Evolutionary conservation across 2,329 filamentous ascomycete genomes (phyloP).

Genomic region (Aspergillus pseudoglaucus): DNA sequence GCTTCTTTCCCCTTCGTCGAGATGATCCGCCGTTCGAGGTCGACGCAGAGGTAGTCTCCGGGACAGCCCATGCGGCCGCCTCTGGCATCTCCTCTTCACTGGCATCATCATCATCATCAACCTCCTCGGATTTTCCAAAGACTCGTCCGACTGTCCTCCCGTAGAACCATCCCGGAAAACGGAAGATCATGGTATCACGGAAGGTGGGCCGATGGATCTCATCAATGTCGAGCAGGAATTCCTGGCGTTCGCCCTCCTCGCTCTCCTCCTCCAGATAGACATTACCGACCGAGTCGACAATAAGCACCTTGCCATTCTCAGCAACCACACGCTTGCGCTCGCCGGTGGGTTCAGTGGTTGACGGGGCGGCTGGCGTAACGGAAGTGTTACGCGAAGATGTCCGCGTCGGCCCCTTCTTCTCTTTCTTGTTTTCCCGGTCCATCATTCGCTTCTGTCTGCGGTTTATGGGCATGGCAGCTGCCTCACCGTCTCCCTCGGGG

Average conservation of each 20-base stretch:
- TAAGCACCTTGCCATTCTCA: constrained; percentile 89
- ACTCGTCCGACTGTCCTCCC: constrained; percentile 34
- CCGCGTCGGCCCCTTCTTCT: constrained; percentile 44
- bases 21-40: constrained; percentile 13
- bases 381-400: constrained; percentile 17
- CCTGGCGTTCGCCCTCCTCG: constrained; percentile 73
- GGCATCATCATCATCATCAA: constrained; percentile 1
- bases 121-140: constrained; percentile 10
- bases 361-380: constrained; percentile 46
- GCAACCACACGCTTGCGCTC: constrained; percentile 81
- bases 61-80: constrained; percentile 10
- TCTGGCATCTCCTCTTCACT: constrained; percentile 15
- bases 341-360: constrained; percentile 52
- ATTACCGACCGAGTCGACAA: constrained; percentile 86
- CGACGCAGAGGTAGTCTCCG: constrained; percentile 20
- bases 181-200: constrained; percentile 73
- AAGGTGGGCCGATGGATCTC: constrained; percentile 73
- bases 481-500: constrained; percentile 42
- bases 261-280: constrained; percentile 92
- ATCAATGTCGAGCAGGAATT: constrained; percentile 82
- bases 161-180: constrained; percentile 70
- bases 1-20: constrained; percentile 24
- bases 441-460: constrained; percentile 81
- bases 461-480: constrained; percentile 60
- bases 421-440: constrained; percentile 70